Base-by-base conservation (phyloP, 2,329 filamentous ascomycete species). In the Neopestalotiopsis rosae region DNA sequence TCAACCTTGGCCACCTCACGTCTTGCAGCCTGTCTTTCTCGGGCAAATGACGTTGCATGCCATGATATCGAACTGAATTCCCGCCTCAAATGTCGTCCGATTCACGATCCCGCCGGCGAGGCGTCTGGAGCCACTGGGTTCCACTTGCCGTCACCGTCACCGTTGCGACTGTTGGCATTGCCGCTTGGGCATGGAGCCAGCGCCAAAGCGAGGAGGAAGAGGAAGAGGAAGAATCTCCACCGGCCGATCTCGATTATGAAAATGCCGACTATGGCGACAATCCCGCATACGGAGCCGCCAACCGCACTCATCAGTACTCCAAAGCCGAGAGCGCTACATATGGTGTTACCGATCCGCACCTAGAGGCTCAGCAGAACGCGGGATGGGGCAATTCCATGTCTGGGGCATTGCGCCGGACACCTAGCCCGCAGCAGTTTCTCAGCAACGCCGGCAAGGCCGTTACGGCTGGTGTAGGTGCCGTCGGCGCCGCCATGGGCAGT, bases 131-230 rank as follows among this genome's bases (percentile, higher is more conserved):
- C 77, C 95, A 97, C 83, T 98, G 95, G 94, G 89, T 97, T 70
- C 95, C 95, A 71, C 87, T 98, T 68, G 91, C 91, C 72, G 82
- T 97, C 72, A 98, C 95, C 64, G 90, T 97, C 69, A 95, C 94
- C 61, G 90, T 97, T 74, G 95, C 95, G 70, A 94, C 95, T 28
- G 91, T 93, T 67, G 94, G 95, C 42, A 83, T 97, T 62, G 95
- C 91, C 66, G 94, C 94, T 68, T 98, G 95, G 95, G 90, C 95
- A 70, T 97, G 94, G 94, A 97, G 92, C 79, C 94, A 97, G 82
- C 91, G 94, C 76, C 89, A 87, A 76, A 91, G 93, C 73, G 88
- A 91, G 69, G 91, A 94, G 66, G 91, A 94, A 32, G 91, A 94
- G 34, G 88, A 90, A 66, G 87, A 90, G 71, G 85, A 87, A 71